Conservation (phyloP, 306 rosid genomes). For the Corylus americana region DNA sequence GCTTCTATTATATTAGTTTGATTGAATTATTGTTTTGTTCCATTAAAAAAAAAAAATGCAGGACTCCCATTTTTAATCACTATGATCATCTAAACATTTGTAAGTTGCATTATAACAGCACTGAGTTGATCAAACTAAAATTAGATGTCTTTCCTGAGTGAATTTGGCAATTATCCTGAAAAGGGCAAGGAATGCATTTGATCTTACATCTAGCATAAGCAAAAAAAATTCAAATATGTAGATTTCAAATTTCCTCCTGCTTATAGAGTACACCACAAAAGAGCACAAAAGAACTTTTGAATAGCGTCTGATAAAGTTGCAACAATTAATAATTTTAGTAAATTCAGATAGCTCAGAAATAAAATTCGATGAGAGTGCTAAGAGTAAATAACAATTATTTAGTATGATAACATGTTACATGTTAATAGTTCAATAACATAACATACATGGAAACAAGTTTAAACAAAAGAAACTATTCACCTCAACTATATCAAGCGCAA, state of each 20-base stretch:
- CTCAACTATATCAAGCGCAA: conserved; percentile 82
- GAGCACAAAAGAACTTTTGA: neutral
- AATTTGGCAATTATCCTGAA: neutral
- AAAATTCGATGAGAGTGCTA: neutral
- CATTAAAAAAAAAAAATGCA: neutral
- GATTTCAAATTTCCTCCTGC: neutral
- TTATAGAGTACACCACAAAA: neutral
- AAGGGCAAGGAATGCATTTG: neutral
- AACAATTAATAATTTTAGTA: neutral
- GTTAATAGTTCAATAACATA: neutral
- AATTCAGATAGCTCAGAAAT: neutral
- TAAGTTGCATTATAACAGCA: neutral
- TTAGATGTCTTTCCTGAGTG: neutral
- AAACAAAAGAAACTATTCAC: conserved; percentile 37
- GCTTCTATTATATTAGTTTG: neutral
- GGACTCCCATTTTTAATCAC: neutral
- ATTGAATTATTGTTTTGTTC: neutral
- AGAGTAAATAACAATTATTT: neutral
- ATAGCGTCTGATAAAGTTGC: neutral
- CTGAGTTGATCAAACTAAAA: neutral
- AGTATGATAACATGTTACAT: neutral
- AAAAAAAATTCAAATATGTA: neutral
- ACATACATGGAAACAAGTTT: neutral
- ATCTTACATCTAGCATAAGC: neutral
- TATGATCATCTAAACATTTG: neutral